Conservation (phyloP, 805 yeast genomes). For the Wickerhamiella domercqiae region DNA sequence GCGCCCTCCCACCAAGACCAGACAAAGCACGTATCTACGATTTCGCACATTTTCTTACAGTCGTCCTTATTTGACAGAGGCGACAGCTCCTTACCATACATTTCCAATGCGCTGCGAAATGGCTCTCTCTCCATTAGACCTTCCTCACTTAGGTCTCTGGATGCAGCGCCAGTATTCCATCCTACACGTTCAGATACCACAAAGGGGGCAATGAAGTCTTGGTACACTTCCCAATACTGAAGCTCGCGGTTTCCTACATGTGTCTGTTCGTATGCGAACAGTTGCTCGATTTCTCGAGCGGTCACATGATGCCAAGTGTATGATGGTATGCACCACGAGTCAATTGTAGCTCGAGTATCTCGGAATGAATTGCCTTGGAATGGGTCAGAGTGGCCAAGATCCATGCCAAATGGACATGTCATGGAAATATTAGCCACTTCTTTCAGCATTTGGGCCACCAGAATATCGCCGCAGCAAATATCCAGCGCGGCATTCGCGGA, state of each 20-base stretch:
- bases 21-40: conserved; percentile 7
- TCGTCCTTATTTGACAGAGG: conserved; percentile 7
- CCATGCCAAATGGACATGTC: conserved; percentile 2
- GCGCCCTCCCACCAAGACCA: conserved; percentile 9
- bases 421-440: background rate
- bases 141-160: conserved; percentile 5
- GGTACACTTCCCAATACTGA: conserved; percentile 21
- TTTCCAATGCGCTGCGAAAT: conserved; percentile 2
- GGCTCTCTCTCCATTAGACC: conserved; percentile 5
- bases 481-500: conserved; percentile 14
- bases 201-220: conserved; percentile 23
- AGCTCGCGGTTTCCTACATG: conserved; percentile 15
- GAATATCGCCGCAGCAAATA: conserved; percentile 26
- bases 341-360: conserved; percentile 11
- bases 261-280: conserved; percentile 24
- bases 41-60: conserved; percentile 10
- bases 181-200: conserved; percentile 12
- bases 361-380: conserved; percentile 24
- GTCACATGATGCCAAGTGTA: conserved; percentile 24
- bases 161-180: conserved; percentile 15
- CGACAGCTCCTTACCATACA: conserved; percentile 3
- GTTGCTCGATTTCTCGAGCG: conserved; percentile 21
- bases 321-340: conserved; percentile 23
- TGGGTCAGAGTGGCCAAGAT: conserved; percentile 11
- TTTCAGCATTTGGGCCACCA: conserved; percentile 20